Evolutionary conservation across 345 rosid species (phyloP).

Genomic region (Mercurialis annua): DNA sequence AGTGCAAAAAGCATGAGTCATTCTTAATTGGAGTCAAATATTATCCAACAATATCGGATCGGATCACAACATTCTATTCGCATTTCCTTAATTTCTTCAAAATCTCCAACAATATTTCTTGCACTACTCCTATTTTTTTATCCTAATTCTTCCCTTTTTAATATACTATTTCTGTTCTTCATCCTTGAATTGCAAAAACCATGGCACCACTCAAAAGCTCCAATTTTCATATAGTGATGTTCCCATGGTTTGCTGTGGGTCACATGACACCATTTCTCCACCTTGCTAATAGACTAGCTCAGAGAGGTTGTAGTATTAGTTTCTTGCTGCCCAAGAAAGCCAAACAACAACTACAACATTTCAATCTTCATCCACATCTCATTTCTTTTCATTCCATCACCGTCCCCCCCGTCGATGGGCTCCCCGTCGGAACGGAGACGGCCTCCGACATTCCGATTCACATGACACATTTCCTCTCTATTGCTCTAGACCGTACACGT

Average conservation of each 20-base stretch:
- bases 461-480: conserved; percentile 37
- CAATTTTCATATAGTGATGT: conserved; percentile 42
- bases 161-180: too few species aligned
- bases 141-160: background rate
- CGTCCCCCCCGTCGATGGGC: conserved; percentile 48
- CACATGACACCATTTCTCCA: conserved; percentile 59
- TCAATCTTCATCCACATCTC: conserved; percentile 37
- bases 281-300: conserved; percentile 53
- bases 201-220: conserved; percentile 1
- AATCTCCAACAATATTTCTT: too few species aligned
- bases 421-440: conserved; percentile 68
- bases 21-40: too few species aligned
- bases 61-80: too few species aligned
- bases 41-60: too few species aligned
- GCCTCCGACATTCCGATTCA: conserved; percentile 61
- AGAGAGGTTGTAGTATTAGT: conserved; percentile 44
- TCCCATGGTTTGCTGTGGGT: conserved; percentile 63
- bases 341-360: conserved; percentile 25
- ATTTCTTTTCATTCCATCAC: conserved; percentile 35
- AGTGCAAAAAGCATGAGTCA: too few species aligned
- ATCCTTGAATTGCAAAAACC: background rate
- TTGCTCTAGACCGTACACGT: conserved; percentile 57
- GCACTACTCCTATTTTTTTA: too few species aligned
- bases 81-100: too few species aligned
- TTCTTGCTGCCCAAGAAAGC: conserved; percentile 50